Evolutionary conservation across 1,139 yeast species (phyloP).

Genomic region (Geotrichum armillariae): DNA sequence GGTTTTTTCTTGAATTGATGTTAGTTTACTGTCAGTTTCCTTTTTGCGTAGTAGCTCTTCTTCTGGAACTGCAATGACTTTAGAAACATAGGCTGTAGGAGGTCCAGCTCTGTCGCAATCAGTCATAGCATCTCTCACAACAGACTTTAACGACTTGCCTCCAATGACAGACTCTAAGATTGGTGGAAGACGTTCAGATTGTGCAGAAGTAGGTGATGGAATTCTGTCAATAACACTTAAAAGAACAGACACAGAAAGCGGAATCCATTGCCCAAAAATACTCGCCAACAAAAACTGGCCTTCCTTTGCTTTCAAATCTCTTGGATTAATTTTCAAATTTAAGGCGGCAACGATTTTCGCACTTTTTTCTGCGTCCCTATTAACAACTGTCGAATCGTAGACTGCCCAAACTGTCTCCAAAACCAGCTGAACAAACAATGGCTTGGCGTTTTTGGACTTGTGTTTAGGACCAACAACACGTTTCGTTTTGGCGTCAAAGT

Average conservation of each 20-base stretch:
- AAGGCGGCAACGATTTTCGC: constrained; percentile 74
- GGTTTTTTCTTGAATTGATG: constrained; percentile 56
- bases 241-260: constrained; percentile 81
- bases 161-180: constrained; percentile 62
- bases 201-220: constrained; percentile 83
- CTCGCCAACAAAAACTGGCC: constrained; percentile 58
- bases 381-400: constrained; percentile 66
- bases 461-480: constrained; percentile 54
- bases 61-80: constrained; percentile 81
- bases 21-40: constrained; percentile 47
- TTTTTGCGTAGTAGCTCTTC: constrained; percentile 46
- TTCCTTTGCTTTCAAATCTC: constrained; percentile 83
- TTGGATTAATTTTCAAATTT: constrained; percentile 64
- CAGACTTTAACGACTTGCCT: constrained; percentile 41
- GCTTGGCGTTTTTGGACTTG: constrained; percentile 56
- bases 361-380: constrained; percentile 68
- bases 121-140: constrained; percentile 56
- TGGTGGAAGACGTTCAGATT: constrained; percentile 64
- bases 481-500: constrained; percentile 85
- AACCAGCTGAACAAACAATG: constrained; percentile 83
- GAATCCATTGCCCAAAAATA: constrained; percentile 94
- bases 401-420: constrained; percentile 92
- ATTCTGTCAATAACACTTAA: constrained; percentile 81
- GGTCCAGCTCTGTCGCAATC: constrained; percentile 64
- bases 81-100: constrained; percentile 82